Conservation (phyloP, 2,329 filamentous ascomycete species). For the Ophiocordyceps camponoti-saundersi region DNA sequence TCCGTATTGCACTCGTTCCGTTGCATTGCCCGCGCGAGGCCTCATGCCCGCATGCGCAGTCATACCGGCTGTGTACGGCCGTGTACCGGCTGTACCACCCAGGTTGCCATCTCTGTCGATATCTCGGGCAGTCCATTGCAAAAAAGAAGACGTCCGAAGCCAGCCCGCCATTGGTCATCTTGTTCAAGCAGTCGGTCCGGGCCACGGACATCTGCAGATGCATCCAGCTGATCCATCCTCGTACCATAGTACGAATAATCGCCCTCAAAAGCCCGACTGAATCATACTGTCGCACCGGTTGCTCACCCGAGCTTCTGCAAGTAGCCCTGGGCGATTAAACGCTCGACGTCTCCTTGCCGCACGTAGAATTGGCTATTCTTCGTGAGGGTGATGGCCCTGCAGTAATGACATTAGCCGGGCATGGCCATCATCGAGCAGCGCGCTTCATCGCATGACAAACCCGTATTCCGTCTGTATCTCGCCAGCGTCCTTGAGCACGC, state of each 20-base stretch:
- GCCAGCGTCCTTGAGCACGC: constrained; percentile 88
- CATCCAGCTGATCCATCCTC: background rate
- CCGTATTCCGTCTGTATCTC: constrained; percentile 99
- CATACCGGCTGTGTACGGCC: background rate
- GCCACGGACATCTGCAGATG: background rate
- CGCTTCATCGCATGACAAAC: constrained; percentile 31
- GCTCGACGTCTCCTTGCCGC: constrained; percentile 85
- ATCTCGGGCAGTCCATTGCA: too few relatives aligned
- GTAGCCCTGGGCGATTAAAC: constrained; percentile 86
- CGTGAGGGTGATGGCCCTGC: constrained; percentile 80
- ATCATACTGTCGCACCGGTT: background rate
- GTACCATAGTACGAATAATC: background rate
- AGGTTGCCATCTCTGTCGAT: background rate
- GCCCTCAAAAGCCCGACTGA: background rate
- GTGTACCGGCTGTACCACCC: background rate
- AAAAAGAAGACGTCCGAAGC: background rate
- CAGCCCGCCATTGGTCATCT: background rate
- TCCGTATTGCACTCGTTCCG: too few relatives aligned
- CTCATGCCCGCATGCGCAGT: background rate
- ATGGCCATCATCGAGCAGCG: background rate
- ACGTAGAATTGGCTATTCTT: constrained; percentile 99
- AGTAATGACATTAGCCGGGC: constrained; percentile 6
- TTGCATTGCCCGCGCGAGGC: background rate
- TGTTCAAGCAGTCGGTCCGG: background rate
- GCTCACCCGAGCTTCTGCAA: constrained; percentile 57